phyloP scores from a whole-genome alignment of 805 yeast species.

The Metschnikowia rubicola region DNA sequence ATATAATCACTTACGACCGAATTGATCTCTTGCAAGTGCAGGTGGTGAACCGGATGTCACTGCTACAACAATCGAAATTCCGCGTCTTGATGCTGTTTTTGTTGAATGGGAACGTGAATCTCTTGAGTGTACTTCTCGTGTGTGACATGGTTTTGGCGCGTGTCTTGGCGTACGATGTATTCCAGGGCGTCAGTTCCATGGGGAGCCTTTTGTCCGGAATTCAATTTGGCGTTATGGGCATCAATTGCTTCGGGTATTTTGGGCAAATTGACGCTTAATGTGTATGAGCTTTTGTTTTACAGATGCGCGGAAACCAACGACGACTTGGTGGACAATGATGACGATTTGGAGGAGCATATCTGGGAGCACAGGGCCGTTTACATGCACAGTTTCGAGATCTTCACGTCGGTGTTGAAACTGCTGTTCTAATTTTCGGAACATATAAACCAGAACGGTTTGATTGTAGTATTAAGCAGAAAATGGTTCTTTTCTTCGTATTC shows the following conservation, averaged over 20 bases:
- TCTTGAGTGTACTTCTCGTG: conserved; percentile 42
- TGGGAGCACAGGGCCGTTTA: conserved; percentile 72
- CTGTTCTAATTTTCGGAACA: conserved; percentile 18
- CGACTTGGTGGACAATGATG: conserved; percentile 19
- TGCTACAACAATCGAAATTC: conserved; percentile 12
- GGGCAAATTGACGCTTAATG: conserved; percentile 47
- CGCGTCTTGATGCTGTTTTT: conserved; percentile 32
- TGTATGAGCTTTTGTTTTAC: conserved; percentile 51
- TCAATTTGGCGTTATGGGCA: conserved; percentile 64
- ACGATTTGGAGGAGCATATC: conserved; percentile 48
- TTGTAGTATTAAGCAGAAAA: too few species aligned
- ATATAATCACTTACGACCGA: conserved; percentile 65
- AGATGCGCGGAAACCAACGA: conserved; percentile 20
- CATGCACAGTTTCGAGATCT: conserved; percentile 54
- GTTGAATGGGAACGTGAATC: conserved; percentile 40
- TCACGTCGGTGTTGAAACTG: conserved; percentile 40
- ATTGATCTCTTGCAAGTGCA: conserved; percentile 38
- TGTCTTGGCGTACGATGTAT: conserved; percentile 54
- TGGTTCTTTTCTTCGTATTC: too few species aligned
- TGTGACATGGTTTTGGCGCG: conserved; percentile 53
- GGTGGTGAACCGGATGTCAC: conserved; percentile 24
- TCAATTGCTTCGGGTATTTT: conserved; percentile 47
- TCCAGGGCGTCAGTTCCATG: conserved; percentile 49
- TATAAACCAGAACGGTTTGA: too few species aligned
- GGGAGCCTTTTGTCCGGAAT: conserved; percentile 68